These are phyloP conservation scores for Chytriomyces hyalinus DNA, from an alignment of 192 early-diverging fungal species.

Conservation along the genomic window DNA sequence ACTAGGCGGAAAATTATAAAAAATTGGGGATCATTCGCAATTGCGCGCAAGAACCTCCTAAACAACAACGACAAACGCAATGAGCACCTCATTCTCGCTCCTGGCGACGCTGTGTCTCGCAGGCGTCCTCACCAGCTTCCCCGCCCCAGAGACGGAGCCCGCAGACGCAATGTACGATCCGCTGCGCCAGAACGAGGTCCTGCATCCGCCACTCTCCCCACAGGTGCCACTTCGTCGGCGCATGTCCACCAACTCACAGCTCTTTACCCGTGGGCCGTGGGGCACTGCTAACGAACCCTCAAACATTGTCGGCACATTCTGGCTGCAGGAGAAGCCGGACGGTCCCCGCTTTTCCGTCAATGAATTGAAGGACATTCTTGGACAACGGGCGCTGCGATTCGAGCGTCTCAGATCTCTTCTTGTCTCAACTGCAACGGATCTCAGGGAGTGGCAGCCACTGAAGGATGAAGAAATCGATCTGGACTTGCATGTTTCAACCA, in stretches of 20 bases:
- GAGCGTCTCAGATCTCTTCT: conserved; percentile 4
- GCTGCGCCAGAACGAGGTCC: neutral
- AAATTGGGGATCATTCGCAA: too few relatives aligned
- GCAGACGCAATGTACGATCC: too few relatives aligned
- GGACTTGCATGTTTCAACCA: neutral
- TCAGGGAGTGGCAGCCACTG: neutral
- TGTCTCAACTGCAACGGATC: neutral
- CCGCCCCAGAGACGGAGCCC: too few relatives aligned
- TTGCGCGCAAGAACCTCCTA: too few relatives aligned
- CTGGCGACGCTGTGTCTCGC: too few relatives aligned
- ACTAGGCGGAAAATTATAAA: too few relatives aligned
- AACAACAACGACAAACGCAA: too few relatives aligned
- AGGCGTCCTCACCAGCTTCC: too few relatives aligned
- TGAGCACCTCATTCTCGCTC: too few relatives aligned
- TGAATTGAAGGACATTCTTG: conserved; percentile 1
- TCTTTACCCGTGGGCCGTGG: conserved; percentile 3
- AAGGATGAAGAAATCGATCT: neutral
- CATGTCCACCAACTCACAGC: conserved; percentile 1
- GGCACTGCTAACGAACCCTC: neutral
- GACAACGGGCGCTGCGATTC: neutral
- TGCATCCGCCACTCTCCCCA: neutral
- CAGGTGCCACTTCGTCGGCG: conserved; percentile 11
- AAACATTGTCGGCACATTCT: conserved; percentile 18
- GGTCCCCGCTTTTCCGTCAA: neutral
- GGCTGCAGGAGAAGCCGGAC: neutral